These are phyloP conservation scores for Coemansia sp. DNA, from an alignment of 192 early-diverging fungal species.

Conservation along the genomic window DNA sequence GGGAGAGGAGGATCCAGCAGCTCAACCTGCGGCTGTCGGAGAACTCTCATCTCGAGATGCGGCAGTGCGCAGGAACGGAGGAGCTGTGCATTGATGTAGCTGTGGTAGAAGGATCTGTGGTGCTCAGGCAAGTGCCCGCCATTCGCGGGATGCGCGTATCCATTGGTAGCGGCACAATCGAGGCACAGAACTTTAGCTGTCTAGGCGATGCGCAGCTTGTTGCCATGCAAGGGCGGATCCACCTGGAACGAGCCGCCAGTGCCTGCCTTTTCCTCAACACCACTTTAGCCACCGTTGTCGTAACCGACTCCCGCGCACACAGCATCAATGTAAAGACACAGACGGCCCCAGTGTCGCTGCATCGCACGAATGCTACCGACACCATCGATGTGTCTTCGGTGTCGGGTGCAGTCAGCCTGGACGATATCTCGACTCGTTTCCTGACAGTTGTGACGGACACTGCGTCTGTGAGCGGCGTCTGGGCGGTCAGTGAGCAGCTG, in stretches of 20 bases:
- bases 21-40: conserved; percentile 30
- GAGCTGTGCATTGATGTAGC: conserved; percentile 19
- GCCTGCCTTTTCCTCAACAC: conserved; percentile 13
- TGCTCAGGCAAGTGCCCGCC: not conserved
- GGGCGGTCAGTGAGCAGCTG: conserved; percentile 15
- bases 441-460: conserved; percentile 15
- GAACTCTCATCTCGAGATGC: conserved; percentile 12
- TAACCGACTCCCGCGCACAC: conserved; percentile 1
- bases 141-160: conserved; percentile 22
- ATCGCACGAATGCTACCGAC: conserved; percentile 1
- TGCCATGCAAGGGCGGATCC: conserved; percentile 14
- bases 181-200: conserved; percentile 1
- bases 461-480: conserved; percentile 21
- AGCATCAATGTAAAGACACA: conserved; percentile 4
- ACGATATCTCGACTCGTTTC: conserved; percentile 9
- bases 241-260: not conserved
- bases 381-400: not conserved
- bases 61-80: not conserved
- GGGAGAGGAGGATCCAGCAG: not conserved
- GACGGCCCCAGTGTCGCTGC: not conserved
- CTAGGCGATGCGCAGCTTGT: conserved; percentile 19
- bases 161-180: conserved; percentile 23
- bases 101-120: conserved; percentile 17
- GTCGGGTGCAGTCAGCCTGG: conserved; percentile 11
- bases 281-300: conserved; percentile 7